Conservation (phyloP, 1,284 basidiomycete species). For the Boletus mariae region DNA sequence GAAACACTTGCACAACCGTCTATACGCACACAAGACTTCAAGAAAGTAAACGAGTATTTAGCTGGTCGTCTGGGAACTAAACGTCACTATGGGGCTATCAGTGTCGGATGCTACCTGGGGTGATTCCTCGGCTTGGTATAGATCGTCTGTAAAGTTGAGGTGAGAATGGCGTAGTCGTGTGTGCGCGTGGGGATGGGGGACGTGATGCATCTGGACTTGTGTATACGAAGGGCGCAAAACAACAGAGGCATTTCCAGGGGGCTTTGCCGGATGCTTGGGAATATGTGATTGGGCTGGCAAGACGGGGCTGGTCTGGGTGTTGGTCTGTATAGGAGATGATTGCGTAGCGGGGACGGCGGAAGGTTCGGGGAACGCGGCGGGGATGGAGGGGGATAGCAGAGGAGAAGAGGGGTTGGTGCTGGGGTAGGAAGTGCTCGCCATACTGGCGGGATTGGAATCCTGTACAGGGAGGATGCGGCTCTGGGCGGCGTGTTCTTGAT, state of each 20-base stretch:
- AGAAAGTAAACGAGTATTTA: conserved; percentile 12
- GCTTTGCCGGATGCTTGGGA: conserved; percentile 21
- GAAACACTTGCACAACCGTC: not conserved
- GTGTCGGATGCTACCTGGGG: conserved; percentile 26
- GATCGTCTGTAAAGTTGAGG: conserved; percentile 43
- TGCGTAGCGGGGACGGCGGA: conserved; percentile 17
- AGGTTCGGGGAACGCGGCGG: conserved; percentile 22
- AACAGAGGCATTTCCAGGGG: conserved; percentile 36
- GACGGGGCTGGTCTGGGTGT: conserved; percentile 19
- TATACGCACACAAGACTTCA: not conserved
- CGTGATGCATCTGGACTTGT: conserved; percentile 62
- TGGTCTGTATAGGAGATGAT: conserved; percentile 23
- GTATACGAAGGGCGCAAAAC: conserved; percentile 53
- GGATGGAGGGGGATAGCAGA: conserved; percentile 17
- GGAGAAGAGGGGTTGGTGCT: conserved; percentile 23
- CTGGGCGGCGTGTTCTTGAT: conserved; percentile 16
- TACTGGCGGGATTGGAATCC: conserved; percentile 8
- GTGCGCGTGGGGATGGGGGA: conserved; percentile 72
- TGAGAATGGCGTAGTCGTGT: conserved; percentile 58
- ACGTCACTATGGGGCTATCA: conserved; percentile 49
- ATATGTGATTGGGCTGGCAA: conserved; percentile 11
- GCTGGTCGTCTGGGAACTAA: conserved; percentile 35
- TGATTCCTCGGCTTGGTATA: conserved; percentile 38
- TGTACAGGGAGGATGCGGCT: conserved; percentile 21
- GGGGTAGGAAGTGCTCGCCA: conserved; percentile 14